Base-by-base conservation (phyloP, 371 early-diverging fungal genomes). In the Rhizopus arrhizus region DNA sequence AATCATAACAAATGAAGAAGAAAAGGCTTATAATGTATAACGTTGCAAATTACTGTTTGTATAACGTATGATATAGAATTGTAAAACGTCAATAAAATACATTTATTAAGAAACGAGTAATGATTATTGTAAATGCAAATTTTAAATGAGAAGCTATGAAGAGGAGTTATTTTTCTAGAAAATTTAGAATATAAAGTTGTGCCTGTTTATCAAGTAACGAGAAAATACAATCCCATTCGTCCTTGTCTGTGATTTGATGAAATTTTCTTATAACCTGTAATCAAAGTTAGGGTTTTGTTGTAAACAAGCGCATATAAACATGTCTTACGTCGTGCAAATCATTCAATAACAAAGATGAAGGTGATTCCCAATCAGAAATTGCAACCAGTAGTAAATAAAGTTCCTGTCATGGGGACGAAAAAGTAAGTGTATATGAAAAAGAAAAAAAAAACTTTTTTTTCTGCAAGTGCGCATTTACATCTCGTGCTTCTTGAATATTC, bases 401-500 rank as follows among this genome's bases (percentile, higher is more conserved):
- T 2, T 46, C 58, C 64, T 64, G 43, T n/a, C n/a, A n/a, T 43
- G 11, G 22, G 22, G 22, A 22, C 22, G 2, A 22, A 22, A 22
- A 22, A 22, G 22, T 22, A 62, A 38, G 5, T 38, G 40, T 13
- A 6, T 13, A 6, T 38, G 12, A 40, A 29, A 40, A 40, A 36
- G 9, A 45, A 45, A 29, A 36, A 33, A 51, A 9, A 13, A 28
- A 7, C n/a, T 16, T 15, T 31, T 59, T 5, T 1, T 35, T 57
- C 13, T n/a, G 51, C 36, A 32, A 4, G 40, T 5, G 28, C 13
- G 15, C 15, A 61, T 42, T 56, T 61, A 73, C 74, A 58, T 80
- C 69, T 32, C 77, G 77, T 64, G 90, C 78, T 9, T 89, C 93
- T 55, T 85, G 80, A 6, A 92, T 91, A 64, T 93, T 93, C 34